Conservation (phyloP, 106 monocot genomes). For the Acorus gramineus region DNA sequence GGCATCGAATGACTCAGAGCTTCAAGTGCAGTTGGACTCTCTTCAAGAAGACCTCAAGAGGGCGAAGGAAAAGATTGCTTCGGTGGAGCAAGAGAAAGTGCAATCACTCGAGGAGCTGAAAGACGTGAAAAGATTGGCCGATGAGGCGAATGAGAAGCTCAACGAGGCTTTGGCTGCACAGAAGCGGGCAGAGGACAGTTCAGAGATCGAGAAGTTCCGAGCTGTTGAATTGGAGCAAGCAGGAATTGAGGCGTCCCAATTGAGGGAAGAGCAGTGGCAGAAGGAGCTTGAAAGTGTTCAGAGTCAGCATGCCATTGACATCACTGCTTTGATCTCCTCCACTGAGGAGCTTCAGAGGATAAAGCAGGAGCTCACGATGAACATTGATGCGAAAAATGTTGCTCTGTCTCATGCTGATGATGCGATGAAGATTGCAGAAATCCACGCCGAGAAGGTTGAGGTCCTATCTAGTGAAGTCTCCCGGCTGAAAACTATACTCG, state of each 20-base stretch:
- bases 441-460: slow-evolving; percentile 58
- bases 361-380: slow-evolving; percentile 45
- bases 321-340: slow-evolving; percentile 23
- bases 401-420: slow-evolving; percentile 52
- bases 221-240: slow-evolving; percentile 65
- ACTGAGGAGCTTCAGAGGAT: slow-evolving; percentile 49
- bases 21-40: slow-evolving; percentile 24
- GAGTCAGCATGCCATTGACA: slow-evolving; percentile 39
- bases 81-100: slow-evolving; percentile 35
- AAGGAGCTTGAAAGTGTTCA: slow-evolving; percentile 43
- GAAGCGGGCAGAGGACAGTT: slow-evolving; percentile 50
- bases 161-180: slow-evolving; percentile 43
- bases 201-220: slow-evolving; percentile 51
- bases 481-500: slow-evolving; percentile 40
- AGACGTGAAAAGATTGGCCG: slow-evolving; percentile 34
- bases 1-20: slow-evolving; percentile 19
- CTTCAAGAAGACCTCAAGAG: slow-evolving; percentile 51
- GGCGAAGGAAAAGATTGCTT: slow-evolving; percentile 38
- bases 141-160: slow-evolving; percentile 40
- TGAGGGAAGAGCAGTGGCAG: slow-evolving; percentile 52
- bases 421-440: slow-evolving; percentile 46
- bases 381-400: slow-evolving; percentile 53
- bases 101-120: slow-evolving; percentile 48
- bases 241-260: slow-evolving; percentile 33
- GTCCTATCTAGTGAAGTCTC: slow-evolving; percentile 32